Conservation (phyloP, 345 rosid species). For the Clausena lansium region DNA sequence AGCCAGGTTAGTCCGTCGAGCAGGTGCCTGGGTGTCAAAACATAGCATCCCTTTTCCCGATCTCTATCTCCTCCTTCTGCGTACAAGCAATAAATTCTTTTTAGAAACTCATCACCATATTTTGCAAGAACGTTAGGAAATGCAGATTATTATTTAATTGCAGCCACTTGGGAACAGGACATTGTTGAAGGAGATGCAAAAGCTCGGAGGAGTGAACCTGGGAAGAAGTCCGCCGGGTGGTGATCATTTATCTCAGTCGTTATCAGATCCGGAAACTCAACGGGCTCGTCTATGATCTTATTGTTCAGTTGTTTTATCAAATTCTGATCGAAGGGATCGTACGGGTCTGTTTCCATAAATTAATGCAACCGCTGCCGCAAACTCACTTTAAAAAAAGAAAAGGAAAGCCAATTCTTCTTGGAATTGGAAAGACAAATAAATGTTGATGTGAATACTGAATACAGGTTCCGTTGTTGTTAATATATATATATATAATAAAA, state of each 20-base stretch:
- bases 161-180: neutral
- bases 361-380: neutral
- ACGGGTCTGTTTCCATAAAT: neutral
- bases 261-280: neutral
- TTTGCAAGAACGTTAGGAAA: neutral
- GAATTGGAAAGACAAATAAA: neutral
- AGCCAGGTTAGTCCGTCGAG: neutral
- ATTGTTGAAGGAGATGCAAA: neutral
- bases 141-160: neutral
- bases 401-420: neutral
- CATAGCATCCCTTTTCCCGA: neutral
- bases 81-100: neutral
- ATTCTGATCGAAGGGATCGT: neutral
- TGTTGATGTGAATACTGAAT: too few species aligned
- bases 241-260: neutral
- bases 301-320: conserved; percentile 1
- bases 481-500: too few species aligned
- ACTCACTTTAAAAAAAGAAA: neutral
- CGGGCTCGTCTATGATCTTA: neutral
- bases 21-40: neutral
- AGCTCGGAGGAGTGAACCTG: neutral
- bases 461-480: too few species aligned
- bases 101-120: neutral
- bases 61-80: neutral
- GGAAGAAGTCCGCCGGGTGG: conserved; percentile 2